Base-by-base conservation (phyloP, 2,329 filamentous ascomycete genomes). In the Chrysoporthe austroafricana region DNA sequence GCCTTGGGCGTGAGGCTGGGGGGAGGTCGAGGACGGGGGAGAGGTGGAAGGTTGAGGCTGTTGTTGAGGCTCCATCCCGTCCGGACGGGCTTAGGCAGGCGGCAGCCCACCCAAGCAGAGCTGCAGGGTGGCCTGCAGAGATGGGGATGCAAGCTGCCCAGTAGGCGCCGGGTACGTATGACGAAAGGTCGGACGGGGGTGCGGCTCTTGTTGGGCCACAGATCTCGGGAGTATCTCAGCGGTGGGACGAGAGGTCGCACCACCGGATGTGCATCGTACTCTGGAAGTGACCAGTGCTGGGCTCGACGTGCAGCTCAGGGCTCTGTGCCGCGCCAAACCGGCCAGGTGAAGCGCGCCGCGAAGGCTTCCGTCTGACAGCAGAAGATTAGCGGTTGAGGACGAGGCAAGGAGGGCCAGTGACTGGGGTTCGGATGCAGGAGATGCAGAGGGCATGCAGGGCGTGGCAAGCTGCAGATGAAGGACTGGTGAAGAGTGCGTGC, bases 21-120 rank as follows among this genome's bases (percentile, higher is more conserved):
- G 50, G 62, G 46, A 50, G 48, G 56, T 42, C 26, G 69, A 56
- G 57, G 69, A 57, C 18, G 60, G 69, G 44, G 62, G 43, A 52
- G n/a, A 26, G 48, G 50, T 42, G 50, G 63, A 26, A 39, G 66
- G 58, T 52, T 57, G 58, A 61, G 66, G 59, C 32, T 21, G 66
- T 14, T 36, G 65, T 21, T 61, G 66, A 62, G 68, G 62, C 46
- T 66, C 68, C 68, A 70, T 70, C 34, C 44, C 66, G 52, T 52
- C 58, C 54, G 57, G 62, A 66, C 60, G 46, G 54, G 59, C 56
- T 44, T 63, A 63, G 66, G 63, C 63, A 63, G 66, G 67, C 66
- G 66, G 63, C 66, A 68, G 68, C 68, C 66, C 63, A 57, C 52
- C 56, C 43, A 46, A 62, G 62, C 21, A 43, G 21, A 54, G 68